Evolutionary conservation across 129 eudicot genomes (phyloP).

Genomic region (Chrysanthemum makinoi): DNA sequence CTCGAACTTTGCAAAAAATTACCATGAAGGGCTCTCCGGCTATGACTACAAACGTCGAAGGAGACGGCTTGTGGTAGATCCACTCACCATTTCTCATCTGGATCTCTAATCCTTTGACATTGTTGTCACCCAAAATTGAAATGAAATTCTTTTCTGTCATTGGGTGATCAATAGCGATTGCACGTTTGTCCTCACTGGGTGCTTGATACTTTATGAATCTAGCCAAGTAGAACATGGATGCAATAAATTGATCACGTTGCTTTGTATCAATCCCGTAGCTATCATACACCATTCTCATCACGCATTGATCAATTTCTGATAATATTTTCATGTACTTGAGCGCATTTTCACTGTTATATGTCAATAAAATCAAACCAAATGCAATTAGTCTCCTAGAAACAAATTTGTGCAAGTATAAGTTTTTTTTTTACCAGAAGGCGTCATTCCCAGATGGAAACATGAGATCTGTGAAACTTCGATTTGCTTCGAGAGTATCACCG

Average conservation of each 20-base stretch:
- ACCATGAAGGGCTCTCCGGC: slow-evolving; percentile 43
- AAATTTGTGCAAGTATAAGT: no score
- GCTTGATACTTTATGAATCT: slow-evolving; percentile 31
- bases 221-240: slow-evolving; percentile 14
- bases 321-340: slow-evolving; percentile 27
- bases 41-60: slow-evolving; percentile 27
- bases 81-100: slow-evolving; percentile 38
- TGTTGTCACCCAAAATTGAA: slow-evolving; percentile 29
- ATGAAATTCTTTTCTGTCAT: slow-evolving; percentile 33
- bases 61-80: slow-evolving; percentile 32
- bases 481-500: slow-evolving; percentile 39
- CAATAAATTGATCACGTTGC: not conserved
- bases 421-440: slow-evolving; percentile 39
- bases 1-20: not conserved
- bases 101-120: slow-evolving; percentile 35
- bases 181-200: slow-evolving; percentile 8
- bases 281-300: slow-evolving; percentile 32
- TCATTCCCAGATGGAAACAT: slow-evolving; percentile 61
- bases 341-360: slow-evolving; percentile 22
- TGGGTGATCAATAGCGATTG: slow-evolving; percentile 14
- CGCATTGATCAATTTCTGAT: slow-evolving; percentile 24
- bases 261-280: slow-evolving; percentile 30
- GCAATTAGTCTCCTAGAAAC: no score
- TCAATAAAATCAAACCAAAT: not conserved
- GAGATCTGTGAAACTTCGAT: slow-evolving; percentile 44